phyloP scores from a whole-genome alignment of 2,329 filamentous ascomycete genomes.

The Fusarium sp. region DNA sequence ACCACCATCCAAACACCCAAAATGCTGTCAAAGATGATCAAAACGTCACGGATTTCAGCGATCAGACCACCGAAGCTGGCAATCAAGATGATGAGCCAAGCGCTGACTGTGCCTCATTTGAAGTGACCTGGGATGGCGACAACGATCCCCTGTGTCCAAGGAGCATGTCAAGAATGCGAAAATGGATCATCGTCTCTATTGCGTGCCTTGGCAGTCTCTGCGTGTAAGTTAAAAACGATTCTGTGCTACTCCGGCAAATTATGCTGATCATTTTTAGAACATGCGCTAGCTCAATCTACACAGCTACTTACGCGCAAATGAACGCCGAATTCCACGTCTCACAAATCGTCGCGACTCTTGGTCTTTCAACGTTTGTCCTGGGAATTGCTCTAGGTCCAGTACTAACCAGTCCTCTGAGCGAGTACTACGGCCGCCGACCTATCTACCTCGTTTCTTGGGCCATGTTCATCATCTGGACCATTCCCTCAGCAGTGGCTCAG shows the following conservation, averaged over 20 bases:
- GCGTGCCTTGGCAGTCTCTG: slow-evolving; percentile 32
- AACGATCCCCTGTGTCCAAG: slow-evolving; percentile 29
- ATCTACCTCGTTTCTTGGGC: slow-evolving; percentile 81
- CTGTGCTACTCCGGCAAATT: accelerated
- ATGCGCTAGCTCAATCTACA: slow-evolving; percentile 84
- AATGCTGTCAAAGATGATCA: background rate
- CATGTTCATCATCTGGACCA: slow-evolving; percentile 81
- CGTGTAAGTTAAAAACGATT: slow-evolving; percentile 10
- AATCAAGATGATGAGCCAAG: background rate
- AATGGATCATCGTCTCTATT: slow-evolving; percentile 38
- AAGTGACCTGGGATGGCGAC: slow-evolving; percentile 33
- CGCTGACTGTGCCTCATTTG: background rate
- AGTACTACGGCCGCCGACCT: slow-evolving; percentile 80
- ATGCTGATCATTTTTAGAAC: slow-evolving; percentile 65
- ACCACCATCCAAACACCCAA: background rate
- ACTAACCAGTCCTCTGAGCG: slow-evolving; percentile 71
- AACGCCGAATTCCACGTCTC: slow-evolving; percentile 34
- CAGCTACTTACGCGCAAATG: slow-evolving; percentile 39
- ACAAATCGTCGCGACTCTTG: slow-evolving; percentile 18
- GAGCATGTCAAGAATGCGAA: slow-evolving; percentile 28
- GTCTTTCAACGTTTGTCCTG: slow-evolving; percentile 41
- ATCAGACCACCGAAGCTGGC: slow-evolving; percentile 27
- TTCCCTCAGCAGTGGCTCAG: slow-evolving; percentile 81
- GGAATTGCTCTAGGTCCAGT: slow-evolving; percentile 74
- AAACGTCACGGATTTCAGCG: slow-evolving; percentile 13